Conservation (phyloP, 2,329 filamentous ascomycete species). For the Pestalotiopsis sp. region DNA sequence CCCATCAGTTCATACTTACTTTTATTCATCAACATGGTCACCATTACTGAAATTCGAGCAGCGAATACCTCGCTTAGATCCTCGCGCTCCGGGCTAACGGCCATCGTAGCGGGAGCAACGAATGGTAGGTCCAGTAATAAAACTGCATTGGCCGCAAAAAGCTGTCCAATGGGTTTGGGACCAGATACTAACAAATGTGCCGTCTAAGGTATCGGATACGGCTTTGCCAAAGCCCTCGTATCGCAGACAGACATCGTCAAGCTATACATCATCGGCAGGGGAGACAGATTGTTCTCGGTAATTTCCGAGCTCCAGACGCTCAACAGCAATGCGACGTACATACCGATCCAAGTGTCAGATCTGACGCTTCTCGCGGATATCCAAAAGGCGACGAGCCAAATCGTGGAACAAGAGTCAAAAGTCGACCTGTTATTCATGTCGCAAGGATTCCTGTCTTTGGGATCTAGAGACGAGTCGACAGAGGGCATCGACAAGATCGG, state of each 20-base stretch:
- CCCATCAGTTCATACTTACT: not conserved
- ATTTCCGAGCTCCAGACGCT: constrained; percentile 1
- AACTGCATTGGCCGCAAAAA: no score
- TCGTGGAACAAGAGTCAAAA: not conserved
- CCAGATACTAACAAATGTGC: no score
- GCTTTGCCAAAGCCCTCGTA: constrained; percentile 1
- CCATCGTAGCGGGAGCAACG: not conserved
- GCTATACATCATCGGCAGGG: not conserved
- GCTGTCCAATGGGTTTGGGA: no score
- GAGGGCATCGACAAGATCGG: constrained; percentile 8
- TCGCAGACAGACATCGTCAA: constrained; percentile 5
- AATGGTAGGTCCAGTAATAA: not conserved
- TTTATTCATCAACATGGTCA: not conserved
- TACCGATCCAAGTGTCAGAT: not conserved
- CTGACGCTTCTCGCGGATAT: constrained; percentile 6
- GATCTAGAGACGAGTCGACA: not conserved
- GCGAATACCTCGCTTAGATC: constrained; percentile 1
- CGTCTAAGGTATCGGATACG: not conserved
- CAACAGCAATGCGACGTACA: not conserved
- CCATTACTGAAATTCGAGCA: not conserved
- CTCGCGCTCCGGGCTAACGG: not conserved
- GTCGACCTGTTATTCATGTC: constrained; percentile 11
- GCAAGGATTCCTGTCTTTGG: constrained; percentile 2
- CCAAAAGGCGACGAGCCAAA: not conserved
- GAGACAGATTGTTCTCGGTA: not conserved